Conservation (phyloP, 2,329 filamentous ascomycete genomes). For the Stagonosporopsis cucurbitacearum region DNA sequence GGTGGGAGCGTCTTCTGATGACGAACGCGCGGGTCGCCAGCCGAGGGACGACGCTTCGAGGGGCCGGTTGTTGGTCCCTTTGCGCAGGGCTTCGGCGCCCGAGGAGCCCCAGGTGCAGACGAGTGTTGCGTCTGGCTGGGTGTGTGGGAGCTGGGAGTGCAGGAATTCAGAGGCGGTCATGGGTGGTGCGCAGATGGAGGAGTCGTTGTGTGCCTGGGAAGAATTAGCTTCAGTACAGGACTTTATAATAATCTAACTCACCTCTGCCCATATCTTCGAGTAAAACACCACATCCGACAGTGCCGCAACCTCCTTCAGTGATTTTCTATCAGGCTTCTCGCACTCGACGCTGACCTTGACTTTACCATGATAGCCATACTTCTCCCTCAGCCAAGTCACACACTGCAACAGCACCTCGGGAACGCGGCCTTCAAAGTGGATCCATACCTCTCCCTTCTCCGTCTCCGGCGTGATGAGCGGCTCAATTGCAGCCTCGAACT, state of each 20-base stretch:
- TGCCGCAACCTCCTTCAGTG: slow-evolving; percentile 65
- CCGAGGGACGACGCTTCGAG: slow-evolving; percentile 23
- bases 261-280: slow-evolving; percentile 71
- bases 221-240: not conserved
- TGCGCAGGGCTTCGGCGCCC: slow-evolving; percentile 58
- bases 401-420: slow-evolving; percentile 66
- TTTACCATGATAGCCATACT: slow-evolving; percentile 43
- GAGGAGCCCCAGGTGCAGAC: slow-evolving; percentile 67
- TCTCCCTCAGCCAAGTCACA: slow-evolving; percentile 61
- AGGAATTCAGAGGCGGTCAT: slow-evolving; percentile 42
- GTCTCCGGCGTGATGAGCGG: slow-evolving; percentile 37
- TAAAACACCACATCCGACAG: slow-evolving; percentile 76
- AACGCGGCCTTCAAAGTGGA: slow-evolving; percentile 77
- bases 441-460: slow-evolving; percentile 56
- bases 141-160: slow-evolving; percentile 22
- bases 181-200: not conserved
- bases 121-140: slow-evolving; percentile 53
- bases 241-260: too few relatives aligned
- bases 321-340: slow-evolving; percentile 70
- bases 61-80: slow-evolving; percentile 16
- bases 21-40: slow-evolving; percentile 11
- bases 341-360: slow-evolving; percentile 71
- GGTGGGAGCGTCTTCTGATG: not conserved
- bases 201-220: not conserved
- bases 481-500: slow-evolving; percentile 61